phyloP scores from a whole-genome alignment of 2,329 filamentous ascomycete species.

The Monosporascus sp. region DNA sequence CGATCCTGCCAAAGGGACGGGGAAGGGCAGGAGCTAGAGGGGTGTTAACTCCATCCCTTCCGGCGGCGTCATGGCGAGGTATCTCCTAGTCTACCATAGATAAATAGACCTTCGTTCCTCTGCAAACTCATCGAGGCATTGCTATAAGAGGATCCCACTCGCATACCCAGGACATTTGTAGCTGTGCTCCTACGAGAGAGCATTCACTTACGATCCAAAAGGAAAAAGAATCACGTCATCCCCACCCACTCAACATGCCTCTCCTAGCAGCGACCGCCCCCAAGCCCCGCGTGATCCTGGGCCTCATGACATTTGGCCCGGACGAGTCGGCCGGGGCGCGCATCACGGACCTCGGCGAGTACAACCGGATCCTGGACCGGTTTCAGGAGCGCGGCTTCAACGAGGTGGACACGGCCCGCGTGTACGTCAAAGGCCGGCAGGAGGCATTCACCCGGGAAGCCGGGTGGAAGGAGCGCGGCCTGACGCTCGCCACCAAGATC shows the following conservation, averaged over 20 bases:
- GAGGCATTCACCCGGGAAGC: conserved; percentile 73
- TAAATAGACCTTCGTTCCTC: no score
- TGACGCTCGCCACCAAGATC: conserved; percentile 74
- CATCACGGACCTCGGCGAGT: conserved; percentile 62
- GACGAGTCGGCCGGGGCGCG: conserved; percentile 58
- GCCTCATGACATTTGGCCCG: conserved; percentile 80
- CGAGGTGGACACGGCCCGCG: conserved; percentile 77
- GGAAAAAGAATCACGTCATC: no score
- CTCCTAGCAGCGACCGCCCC: conserved; percentile 34
- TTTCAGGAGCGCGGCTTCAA: conserved; percentile 76
- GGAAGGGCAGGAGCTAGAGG: no score
- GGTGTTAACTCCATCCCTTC: no score
- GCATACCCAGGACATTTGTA: no score
- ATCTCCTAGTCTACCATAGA: no score
- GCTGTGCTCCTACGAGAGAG: no score
- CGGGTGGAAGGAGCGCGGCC: conserved; percentile 71
- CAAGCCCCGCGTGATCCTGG: conserved; percentile 71
- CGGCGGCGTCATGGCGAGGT: no score
- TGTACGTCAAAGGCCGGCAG: conserved; percentile 67
- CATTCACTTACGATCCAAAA: no score
- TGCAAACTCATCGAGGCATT: no score
- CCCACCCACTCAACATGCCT: conserved; percentile 34
- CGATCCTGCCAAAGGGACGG: no score
- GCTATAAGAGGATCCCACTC: no score
- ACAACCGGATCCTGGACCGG: conserved; percentile 66